A percentile compares a stretch with the other conserved stretches of the same genome.
Evolutionary conservation across 140 eudicot species (phyloP).

Genomic region (Bidens hawaiensis): DNA sequence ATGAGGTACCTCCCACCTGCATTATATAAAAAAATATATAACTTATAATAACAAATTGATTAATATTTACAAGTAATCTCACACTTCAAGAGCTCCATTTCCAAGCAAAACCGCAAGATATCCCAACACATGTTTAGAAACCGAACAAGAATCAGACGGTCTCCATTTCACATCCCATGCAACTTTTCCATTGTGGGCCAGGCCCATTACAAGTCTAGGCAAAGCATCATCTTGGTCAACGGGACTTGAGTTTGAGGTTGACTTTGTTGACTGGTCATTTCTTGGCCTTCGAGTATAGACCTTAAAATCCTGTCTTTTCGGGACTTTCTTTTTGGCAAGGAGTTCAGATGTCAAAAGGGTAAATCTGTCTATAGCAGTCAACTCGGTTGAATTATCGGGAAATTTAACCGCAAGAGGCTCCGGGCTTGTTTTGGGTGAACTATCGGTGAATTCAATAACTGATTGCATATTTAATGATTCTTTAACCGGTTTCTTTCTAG

Average conservation of each 20-base stretch:
- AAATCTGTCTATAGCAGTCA: conserved; percentile 3
- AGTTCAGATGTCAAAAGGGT: conserved; percentile 8
- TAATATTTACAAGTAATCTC: conserved; percentile 27
- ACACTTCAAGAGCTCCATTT: conserved; percentile 98
- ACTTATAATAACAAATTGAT: neutral
- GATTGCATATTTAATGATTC: conserved; percentile 24
- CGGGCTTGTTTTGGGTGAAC: conserved; percentile 10
- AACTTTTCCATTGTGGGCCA: conserved; percentile 95
- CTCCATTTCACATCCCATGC: conserved; percentile 98
- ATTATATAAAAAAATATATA: conserved; percentile 3
- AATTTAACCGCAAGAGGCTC: conserved; percentile 41
- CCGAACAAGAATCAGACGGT: conserved; percentile 37
- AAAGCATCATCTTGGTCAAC: conserved; percentile 43
- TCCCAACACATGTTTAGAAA: conserved; percentile 60
- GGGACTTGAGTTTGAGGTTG: conserved; percentile 17
- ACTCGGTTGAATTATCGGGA: conserved; percentile 24
- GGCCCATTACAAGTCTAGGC: conserved; percentile 82
- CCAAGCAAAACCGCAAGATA: conserved; percentile 95
- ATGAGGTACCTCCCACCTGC: conserved; percentile 94
- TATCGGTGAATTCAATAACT: conserved; percentile 31
- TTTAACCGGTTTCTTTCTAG: conserved; percentile 30
- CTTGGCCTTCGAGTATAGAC: conserved; percentile 15
- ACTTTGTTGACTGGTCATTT: conserved; percentile 13
- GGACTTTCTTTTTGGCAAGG: neutral
- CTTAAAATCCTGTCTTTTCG: neutral